A percentile compares a stretch with the other conserved stretches of the same genome.
Conservation (phyloP, 345 rosid genomes). For the Populus simonii region DNA sequence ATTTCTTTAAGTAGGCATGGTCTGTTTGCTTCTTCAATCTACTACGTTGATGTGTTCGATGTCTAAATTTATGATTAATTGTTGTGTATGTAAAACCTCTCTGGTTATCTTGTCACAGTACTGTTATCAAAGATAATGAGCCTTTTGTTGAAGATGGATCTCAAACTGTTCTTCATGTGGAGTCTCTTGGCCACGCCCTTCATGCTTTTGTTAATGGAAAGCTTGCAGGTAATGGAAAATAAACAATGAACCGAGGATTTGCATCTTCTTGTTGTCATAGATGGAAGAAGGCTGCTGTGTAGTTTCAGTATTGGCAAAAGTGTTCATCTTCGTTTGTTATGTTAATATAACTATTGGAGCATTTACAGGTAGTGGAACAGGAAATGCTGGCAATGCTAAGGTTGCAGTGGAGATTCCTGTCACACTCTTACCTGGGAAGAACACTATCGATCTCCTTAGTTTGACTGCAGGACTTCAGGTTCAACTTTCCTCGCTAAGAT, state of each 20-base stretch:
- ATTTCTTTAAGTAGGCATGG: neutral
- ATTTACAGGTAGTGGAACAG: conserved; percentile 64
- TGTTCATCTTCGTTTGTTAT: conserved; percentile 3
- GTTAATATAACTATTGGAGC: conserved; percentile 10
- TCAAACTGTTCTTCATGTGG: conserved; percentile 63
- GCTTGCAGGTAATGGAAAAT: conserved; percentile 50
- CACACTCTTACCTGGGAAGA: conserved; percentile 59
- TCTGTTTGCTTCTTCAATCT: neutral
- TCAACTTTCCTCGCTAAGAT: conserved; percentile 11
- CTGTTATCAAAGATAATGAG: conserved; percentile 45
- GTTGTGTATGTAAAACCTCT: neutral
- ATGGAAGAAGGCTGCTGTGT: neutral
- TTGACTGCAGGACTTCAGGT: conserved; percentile 98
- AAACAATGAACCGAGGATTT: neutral
- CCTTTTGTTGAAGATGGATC: conserved; percentile 65
- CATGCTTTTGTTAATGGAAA: conserved; percentile 77
- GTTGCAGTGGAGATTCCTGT: conserved; percentile 64
- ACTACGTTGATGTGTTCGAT: neutral
- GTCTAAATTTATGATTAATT: neutral
- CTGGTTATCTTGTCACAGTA: conserved; percentile 36
- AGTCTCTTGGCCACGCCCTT: conserved; percentile 85
- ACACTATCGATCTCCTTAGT: conserved; percentile 78
- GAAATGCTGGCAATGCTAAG: conserved; percentile 45
- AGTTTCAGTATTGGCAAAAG: neutral
- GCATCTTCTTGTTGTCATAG: neutral